These are phyloP conservation scores for Choiromyces venosus DNA, from an alignment of 495 filamentous ascomycete species.

Conservation along the genomic window DNA sequence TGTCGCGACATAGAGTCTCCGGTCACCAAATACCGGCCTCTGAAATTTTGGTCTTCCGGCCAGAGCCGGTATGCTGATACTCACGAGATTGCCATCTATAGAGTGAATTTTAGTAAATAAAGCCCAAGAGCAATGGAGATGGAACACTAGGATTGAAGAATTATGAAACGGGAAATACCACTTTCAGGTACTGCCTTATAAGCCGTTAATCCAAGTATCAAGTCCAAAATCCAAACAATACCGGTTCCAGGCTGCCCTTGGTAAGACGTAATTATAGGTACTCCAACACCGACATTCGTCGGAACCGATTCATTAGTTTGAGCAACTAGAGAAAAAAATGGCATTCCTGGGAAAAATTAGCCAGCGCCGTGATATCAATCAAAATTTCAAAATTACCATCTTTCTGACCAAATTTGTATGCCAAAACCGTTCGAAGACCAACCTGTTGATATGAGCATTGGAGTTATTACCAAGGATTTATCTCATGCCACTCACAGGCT, in stretches of 20 bases:
- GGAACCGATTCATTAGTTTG: slow-evolving; percentile 43
- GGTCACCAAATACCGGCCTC: slow-evolving; percentile 46
- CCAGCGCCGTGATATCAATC: slow-evolving; percentile 25
- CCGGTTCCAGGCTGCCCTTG: slow-evolving; percentile 46
- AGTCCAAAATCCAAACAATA: slow-evolving; percentile 47
- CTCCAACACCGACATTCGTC: slow-evolving; percentile 43
- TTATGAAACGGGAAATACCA: slow-evolving; percentile 33
- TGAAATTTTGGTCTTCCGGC: slow-evolving; percentile 42
- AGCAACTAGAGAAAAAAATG: slow-evolving; percentile 36
- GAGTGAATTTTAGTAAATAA: neutral
- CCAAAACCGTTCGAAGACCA: slow-evolving; percentile 35
- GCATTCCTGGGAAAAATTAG: slow-evolving; percentile 8
- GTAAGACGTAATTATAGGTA: slow-evolving; percentile 45
- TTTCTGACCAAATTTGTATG: slow-evolving; percentile 45
- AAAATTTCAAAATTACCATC: slow-evolving; percentile 34
- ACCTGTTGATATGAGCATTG: too few relatives aligned
- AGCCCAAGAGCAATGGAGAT: too few relatives aligned
- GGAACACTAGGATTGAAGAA: too few relatives aligned
- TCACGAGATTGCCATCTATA: slow-evolving; percentile 15
- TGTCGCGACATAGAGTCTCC: slow-evolving; percentile 44
- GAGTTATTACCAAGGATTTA: too few relatives aligned
- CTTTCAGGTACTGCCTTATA: slow-evolving; percentile 44
- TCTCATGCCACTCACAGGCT: slow-evolving; percentile 22
- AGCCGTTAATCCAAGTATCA: slow-evolving; percentile 44
- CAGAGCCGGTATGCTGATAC: slow-evolving; percentile 37